phyloP scores from a whole-genome alignment of 495 filamentous ascomycete species.

The Penicillium angulare region DNA sequence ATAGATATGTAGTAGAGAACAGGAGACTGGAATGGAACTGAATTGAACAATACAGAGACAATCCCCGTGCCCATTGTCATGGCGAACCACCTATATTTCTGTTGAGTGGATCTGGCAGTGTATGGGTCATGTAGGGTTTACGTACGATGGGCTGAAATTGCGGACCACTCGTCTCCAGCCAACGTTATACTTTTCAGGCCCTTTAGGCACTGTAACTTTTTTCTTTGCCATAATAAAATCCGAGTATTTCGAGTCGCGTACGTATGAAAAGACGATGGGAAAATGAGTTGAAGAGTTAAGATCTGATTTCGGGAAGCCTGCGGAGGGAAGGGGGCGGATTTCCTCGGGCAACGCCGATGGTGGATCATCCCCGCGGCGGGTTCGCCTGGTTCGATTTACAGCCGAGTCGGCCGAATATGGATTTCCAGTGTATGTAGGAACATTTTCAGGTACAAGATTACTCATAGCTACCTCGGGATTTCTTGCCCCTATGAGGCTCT shows the following conservation, averaged over 20 bases:
- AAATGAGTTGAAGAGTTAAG: too few relatives aligned
- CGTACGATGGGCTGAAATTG: constrained; percentile 50
- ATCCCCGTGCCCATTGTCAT: constrained; percentile 53
- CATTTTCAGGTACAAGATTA: too few relatives aligned
- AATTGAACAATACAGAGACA: constrained; percentile 42
- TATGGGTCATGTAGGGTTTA: neutral
- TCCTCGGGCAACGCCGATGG: neutral
- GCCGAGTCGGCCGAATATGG: too few relatives aligned
- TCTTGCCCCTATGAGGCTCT: too few relatives aligned
- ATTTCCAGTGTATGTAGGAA: too few relatives aligned
- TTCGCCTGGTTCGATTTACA: too few relatives aligned
- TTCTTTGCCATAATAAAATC: neutral
- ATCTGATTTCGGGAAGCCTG: too few relatives aligned
- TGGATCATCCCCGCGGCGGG: too few relatives aligned
- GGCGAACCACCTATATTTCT: constrained; percentile 38
- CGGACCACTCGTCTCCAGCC: constrained; percentile 47
- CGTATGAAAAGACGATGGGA: too few relatives aligned
- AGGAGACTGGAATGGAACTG: constrained; percentile 35
- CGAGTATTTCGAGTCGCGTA: too few relatives aligned
- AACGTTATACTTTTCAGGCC: constrained; percentile 20
- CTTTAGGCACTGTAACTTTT: neutral
- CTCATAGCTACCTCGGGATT: too few relatives aligned
- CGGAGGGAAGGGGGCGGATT: neutral
- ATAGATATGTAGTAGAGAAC: constrained; percentile 41
- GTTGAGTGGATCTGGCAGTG: neutral